A percentile compares a stretch with the other conserved stretches of the same genome.
Conservation (phyloP, 441 rosid genomes). For the Arabidopsis hybrid region DNA sequence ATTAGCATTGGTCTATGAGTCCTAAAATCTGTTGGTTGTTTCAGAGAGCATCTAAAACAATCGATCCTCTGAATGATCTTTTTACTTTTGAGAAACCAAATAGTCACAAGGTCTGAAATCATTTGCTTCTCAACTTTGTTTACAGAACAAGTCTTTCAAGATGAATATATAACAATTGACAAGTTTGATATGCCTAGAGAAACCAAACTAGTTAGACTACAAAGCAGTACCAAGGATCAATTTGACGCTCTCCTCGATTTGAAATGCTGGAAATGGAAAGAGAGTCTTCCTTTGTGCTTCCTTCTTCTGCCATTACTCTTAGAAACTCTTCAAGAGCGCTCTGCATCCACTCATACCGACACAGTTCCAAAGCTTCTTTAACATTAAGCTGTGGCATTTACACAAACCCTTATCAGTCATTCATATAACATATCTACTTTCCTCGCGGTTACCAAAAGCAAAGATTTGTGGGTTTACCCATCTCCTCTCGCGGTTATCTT, state of each 20-base stretch:
- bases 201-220: constrained; percentile 34
- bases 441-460: too few species aligned
- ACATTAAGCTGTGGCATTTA: constrained; percentile 54
- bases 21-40: not conserved
- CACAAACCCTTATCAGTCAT: not conserved
- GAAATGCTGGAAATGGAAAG: constrained; percentile 25
- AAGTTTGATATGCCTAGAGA: constrained; percentile 18
- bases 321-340: constrained; percentile 64
- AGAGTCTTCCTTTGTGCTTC: constrained; percentile 16
- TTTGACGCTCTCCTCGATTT: constrained; percentile 26
- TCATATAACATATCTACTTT: not conserved
- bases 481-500: constrained; percentile 60
- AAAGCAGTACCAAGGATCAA: constrained; percentile 34
- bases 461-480: constrained; percentile 53
- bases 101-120: constrained; percentile 8
- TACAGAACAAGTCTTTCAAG: constrained; percentile 24
- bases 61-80: constrained; percentile 4
- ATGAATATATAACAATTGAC: constrained; percentile 19
- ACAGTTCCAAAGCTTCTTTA: constrained; percentile 65
- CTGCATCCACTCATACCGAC: constrained; percentile 90
- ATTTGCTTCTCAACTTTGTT: constrained; percentile 22
- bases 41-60: constrained; percentile 14
- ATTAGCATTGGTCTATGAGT: constrained; percentile 1
- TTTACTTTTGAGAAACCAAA: constrained; percentile 9
- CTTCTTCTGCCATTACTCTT: constrained; percentile 47